Conservation (phyloP, 2,329 filamentous ascomycete genomes). For the Fusarium annulatum region DNA sequence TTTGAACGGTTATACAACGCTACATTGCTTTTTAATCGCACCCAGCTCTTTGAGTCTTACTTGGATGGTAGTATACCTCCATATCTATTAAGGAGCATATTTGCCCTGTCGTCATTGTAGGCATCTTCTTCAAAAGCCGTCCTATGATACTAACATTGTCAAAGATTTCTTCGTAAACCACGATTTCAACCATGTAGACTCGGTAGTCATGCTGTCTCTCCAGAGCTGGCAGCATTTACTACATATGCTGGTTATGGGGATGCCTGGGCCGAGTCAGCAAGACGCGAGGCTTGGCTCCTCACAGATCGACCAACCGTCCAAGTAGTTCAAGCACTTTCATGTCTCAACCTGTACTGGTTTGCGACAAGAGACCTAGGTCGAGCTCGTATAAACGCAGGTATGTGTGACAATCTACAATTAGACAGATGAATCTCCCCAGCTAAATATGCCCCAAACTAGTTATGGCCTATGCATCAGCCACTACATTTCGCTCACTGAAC, state of each 20-base stretch:
- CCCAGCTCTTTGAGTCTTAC: not conserved
- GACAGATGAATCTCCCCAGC: too few species aligned
- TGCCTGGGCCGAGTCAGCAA: not conserved
- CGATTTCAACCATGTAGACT: not conserved
- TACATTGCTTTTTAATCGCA: not conserved
- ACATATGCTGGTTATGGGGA: not conserved
- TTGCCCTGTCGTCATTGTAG: not conserved
- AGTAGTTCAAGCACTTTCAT: not conserved
- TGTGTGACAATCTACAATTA: not conserved
- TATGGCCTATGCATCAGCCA: not conserved
- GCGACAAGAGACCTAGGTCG: not conserved
- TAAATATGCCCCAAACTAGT: not conserved
- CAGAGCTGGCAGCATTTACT: not conserved
- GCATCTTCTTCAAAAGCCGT: accelerated
- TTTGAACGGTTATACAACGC: not conserved
- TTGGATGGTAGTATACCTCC: not conserved
- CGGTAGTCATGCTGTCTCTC: not conserved
- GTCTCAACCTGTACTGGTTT: not conserved
- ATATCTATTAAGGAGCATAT: not conserved
- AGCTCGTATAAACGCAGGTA: not conserved
- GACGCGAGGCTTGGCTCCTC: not conserved
- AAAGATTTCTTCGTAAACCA: not conserved
- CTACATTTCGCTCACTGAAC: not conserved
- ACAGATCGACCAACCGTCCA: not conserved
- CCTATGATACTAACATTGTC: not conserved